Evolutionary conservation across 108 stramenopile genomes (phyloP), one percentile per base, ranked within the genome.

Genomic region (Discostella pseudostelligera): DNA sequence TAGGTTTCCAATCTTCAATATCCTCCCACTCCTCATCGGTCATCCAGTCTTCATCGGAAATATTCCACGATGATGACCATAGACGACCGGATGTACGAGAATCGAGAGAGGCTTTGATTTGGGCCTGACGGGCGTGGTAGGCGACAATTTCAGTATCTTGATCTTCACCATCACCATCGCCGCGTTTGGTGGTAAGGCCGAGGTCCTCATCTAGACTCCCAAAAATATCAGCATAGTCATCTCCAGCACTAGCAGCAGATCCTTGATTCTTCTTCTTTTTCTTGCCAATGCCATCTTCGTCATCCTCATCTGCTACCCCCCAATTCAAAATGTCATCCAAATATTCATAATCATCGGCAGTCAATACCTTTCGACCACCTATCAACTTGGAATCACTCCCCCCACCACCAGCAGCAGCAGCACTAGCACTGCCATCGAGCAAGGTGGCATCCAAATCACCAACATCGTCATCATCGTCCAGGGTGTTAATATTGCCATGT

Each of bases 11-110:
- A 16, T 87, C 85, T 21, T 85, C 82, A 25, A 92, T 58, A 56
- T 87, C 86, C 26, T 89, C 86, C 44, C 46, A 69, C 3, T 47
- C 36, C 25, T 66, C 70, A 32, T 65, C 62, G 36, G 71, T 32
- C 65, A 73, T 67, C 88, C 88, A 86, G 54, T 85, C 82, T 46
- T 89, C 85, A 48, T 86, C 84, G 8, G 82, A 53, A 45, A 89
- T 83, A 9, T 70, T 71, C 85, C 82, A 83, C 24, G 63, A 59
- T 53, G 86, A 84, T 22, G 59, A 62, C 85, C 85, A 89, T 28
- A 74, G 65, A 17, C 88, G 82, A 49, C 88, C 88, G 21, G 49
- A 4, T 25, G 69, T 84, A 13, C 77, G 25, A 17, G 37, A 8
- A 48, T 83, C 83, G 29, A 88, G 55, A 57, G 83, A 83, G 2